Conservation (phyloP, 352 stramenopile genomes). For the Pythium volutum region DNA sequence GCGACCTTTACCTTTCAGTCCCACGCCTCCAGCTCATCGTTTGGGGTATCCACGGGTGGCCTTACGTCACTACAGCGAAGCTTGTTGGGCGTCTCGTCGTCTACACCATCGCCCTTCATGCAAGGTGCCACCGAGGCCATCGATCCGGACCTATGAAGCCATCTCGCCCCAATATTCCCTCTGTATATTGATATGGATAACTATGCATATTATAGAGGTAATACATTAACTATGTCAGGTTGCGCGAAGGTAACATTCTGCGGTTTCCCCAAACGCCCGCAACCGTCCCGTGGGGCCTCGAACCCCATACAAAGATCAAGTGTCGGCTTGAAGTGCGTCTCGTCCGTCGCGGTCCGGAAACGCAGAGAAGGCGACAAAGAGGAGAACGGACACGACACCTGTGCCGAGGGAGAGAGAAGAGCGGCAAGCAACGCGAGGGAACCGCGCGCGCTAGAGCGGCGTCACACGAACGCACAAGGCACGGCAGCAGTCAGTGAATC, state of each 20-base stretch:
- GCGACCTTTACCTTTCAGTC: slow-evolving; percentile 65
- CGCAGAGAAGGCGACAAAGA: slow-evolving; percentile 8
- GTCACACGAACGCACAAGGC: too few species aligned
- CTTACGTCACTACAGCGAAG: slow-evolving; percentile 26
- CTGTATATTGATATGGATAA: slow-evolving; percentile 18
- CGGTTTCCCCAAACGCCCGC: slow-evolving; percentile 23
- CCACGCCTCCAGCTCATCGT: neutral
- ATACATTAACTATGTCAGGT: slow-evolving; percentile 5
- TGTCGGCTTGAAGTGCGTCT: slow-evolving; percentile 21
- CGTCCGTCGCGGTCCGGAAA: slow-evolving; percentile 7
- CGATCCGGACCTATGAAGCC: slow-evolving; percentile 58
- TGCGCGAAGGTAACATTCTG: slow-evolving; percentile 28
- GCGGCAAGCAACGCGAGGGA: neutral
- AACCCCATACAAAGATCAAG: slow-evolving; percentile 23
- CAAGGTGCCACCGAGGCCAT: slow-evolving; percentile 32
- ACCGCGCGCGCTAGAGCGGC: neutral
- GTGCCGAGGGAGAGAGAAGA: neutral
- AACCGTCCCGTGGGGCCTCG: neutral
- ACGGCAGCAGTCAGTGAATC: too few species aligned
- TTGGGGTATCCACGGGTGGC: neutral
- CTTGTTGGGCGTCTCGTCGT: slow-evolving; percentile 6
- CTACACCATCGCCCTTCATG: neutral
- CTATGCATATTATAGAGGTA: slow-evolving; percentile 13
- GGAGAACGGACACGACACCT: neutral
- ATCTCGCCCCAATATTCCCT: neutral